These are phyloP conservation scores for Neofusicoccum ribis DNA, from an alignment of 2,329 filamentous ascomycete genomes.

Conservation along the genomic window DNA sequence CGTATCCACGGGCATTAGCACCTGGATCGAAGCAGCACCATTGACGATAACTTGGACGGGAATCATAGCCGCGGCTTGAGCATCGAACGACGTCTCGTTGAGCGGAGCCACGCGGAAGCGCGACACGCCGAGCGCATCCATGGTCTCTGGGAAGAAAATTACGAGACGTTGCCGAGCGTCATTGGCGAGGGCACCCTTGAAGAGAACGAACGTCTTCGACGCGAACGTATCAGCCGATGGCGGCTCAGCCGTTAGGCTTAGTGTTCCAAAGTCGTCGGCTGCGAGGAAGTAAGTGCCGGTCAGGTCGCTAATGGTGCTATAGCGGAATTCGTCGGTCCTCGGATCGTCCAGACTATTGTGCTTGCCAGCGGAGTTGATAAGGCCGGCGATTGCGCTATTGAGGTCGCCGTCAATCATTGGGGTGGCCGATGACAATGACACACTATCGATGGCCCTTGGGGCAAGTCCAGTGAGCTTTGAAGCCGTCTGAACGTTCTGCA, in stretches of 20 bases:
- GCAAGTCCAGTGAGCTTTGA: not conserved
- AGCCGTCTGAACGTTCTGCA: not conserved
- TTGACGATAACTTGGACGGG: not conserved
- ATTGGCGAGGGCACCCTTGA: not conserved
- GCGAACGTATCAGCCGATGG: not conserved
- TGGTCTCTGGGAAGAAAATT: not conserved
- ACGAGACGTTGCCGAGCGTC: not conserved
- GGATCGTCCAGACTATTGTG: not conserved
- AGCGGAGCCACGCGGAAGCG: not conserved
- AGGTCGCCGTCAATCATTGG: not conserved
- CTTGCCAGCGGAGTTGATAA: not conserved
- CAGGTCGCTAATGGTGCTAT: not conserved
- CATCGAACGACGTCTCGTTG: not conserved
- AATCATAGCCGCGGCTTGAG: not conserved
- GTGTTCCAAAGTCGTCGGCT: not conserved
- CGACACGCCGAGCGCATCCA: not conserved
- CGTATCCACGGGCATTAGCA: not conserved
- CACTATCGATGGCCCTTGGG: no score
- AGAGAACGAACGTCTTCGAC: not conserved
- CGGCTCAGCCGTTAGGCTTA: not conserved
- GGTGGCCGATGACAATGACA: no score
- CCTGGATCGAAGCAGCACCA: not conserved
- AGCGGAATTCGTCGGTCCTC: not conserved
- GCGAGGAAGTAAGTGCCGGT: not conserved
- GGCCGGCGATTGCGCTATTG: not conserved